Evolutionary conservation across 2,329 filamentous ascomycete genomes (phyloP), one percentile per base, ranked within the genome.

Genomic region (Raffaelea albimanens): DNA sequence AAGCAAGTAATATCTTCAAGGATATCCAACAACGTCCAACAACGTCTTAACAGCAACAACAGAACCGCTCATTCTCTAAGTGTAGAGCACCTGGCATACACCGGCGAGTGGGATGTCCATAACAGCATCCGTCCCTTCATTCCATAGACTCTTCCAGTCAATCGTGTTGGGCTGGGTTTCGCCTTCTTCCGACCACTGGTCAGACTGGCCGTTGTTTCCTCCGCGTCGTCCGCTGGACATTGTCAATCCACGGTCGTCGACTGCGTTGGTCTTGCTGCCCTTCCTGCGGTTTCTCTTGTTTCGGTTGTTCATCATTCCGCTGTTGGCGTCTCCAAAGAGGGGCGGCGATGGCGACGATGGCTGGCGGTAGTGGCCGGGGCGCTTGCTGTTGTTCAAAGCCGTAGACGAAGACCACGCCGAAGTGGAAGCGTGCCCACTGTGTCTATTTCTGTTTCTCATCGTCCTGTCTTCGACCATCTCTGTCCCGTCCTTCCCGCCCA

Each of bases 101-200:
- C 91, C 93, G 10, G 89, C 90, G 55, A 97, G 77, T 8, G 93
- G 93, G 43, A 98, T 83, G 67, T 98, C 93, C 86, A 98, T 86
- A 8, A 97, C 93, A 1, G 89, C 93, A 71, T 98, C 93, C 0
- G 93, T 98, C 18, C 93, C 89, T 57, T 87, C 82, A 59, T 82
- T 89, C 93, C 93, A 98, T 18, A 95, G 74, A 50, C 73, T 76
- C 59, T 75, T 82, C 91, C 93, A 97, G 59, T 88, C 77, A 54
- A 76, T 56, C 49, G 39, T 43, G 9, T 40, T 20, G 2, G 13
- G 33, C 4, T 23, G 18, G 21, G 29, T 31, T 3, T 52, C 51
- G 19, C 52, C 52, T 14, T 43, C 34, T 0, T 18, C 21, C 8
- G 16, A 10, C 20, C 21, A 11, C 2, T 33, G 18, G 22, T 34